Evolutionary conservation across 805 yeast genomes (phyloP), one percentile per base, ranked within the genome.

Genomic region (Ogataea chonburiensis): DNA sequence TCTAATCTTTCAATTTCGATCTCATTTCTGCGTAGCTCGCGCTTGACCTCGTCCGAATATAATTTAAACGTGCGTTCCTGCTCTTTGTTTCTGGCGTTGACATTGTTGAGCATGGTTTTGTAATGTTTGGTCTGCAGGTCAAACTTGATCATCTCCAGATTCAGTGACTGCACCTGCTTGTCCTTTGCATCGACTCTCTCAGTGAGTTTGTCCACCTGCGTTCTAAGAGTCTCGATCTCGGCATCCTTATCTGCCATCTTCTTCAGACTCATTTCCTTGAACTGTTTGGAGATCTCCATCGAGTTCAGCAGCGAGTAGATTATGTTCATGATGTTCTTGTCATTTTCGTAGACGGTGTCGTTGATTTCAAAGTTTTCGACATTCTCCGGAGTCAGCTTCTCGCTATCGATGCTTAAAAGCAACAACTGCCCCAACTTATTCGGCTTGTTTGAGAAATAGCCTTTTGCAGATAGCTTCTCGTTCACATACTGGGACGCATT

Each of bases 271-370:
- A 38, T n/a, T 19, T 54, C 56, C 16, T 53, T 51, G 12, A 43
- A 37, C 16, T 38, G 38, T 16, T 37, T 46, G 6, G 51, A 38
- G n/a, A 46, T 41, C 12, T 59, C 62, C 2, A 47, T 14, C 1
- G 54, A 36, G 13, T 44, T 46, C 11, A 59, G 34, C 10, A 63
- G 43, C 4, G 52, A 34, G 31, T 52, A 55, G 4, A 58, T 44
- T 7, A 53, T 46, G 31, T 57, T 53, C 23, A 60, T 49, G 16
- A 55, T 40, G 18, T 55, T 52, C 24, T 54, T 55, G 37, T 64
- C 68, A 34, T 63, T 63, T 31, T 58, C 56, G 38, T 50, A 49
- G 20, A 43, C 38, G 14, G 41, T 40, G n/a, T 42, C 50, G 13
- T 24, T 46, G n/a, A 47, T 33, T 17, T 45, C 46, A 14, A 43